phyloP scores from a whole-genome alignment of 768 basidiomycete genomes.

The Amanita subjunquillea region DNA sequence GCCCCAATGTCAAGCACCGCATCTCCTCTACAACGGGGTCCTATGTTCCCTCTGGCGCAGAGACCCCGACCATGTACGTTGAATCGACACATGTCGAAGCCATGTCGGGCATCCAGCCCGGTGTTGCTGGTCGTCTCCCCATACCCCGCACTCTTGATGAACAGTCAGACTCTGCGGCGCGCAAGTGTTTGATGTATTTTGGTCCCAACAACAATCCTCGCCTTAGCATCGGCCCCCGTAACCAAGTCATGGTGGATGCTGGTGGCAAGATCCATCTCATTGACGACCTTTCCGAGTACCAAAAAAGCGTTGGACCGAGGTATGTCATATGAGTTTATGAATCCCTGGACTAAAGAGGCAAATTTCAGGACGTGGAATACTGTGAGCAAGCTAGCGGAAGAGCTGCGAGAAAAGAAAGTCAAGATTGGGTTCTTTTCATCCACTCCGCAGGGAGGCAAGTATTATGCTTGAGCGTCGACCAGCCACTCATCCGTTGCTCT shows the following conservation, averaged over 20 bases:
- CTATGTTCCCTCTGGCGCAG: constrained; percentile 65
- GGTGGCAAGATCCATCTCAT: constrained; percentile 80
- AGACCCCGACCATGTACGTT: constrained; percentile 64
- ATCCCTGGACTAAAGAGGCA: too few species aligned
- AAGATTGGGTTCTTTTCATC: constrained; percentile 93
- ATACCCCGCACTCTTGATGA: constrained; percentile 73
- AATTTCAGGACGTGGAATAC: constrained; percentile 61
- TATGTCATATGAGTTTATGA: constrained; percentile 11
- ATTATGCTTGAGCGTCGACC: neutral
- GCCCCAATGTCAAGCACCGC: constrained; percentile 74
- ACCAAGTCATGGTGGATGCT: constrained; percentile 83
- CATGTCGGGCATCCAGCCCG: constrained; percentile 30
- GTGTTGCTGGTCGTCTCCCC: constrained; percentile 48
- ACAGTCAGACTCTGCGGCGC: constrained; percentile 79
- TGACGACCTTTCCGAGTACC: constrained; percentile 73
- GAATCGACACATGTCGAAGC: constrained; percentile 43
- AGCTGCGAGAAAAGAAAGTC: constrained; percentile 76
- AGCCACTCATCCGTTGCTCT: constrained; percentile 8
- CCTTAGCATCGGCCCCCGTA: constrained; percentile 70
- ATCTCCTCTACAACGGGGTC: constrained; percentile 75
- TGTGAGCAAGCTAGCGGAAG: constrained; percentile 72
- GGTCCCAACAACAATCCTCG: constrained; percentile 80
- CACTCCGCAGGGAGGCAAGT: constrained; percentile 85
- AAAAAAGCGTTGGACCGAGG: constrained; percentile 59
- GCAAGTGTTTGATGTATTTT: constrained; percentile 77